Base-by-base conservation (phyloP, 2,329 filamentous ascomycete genomes). In the Coniella lustricola region DNA sequence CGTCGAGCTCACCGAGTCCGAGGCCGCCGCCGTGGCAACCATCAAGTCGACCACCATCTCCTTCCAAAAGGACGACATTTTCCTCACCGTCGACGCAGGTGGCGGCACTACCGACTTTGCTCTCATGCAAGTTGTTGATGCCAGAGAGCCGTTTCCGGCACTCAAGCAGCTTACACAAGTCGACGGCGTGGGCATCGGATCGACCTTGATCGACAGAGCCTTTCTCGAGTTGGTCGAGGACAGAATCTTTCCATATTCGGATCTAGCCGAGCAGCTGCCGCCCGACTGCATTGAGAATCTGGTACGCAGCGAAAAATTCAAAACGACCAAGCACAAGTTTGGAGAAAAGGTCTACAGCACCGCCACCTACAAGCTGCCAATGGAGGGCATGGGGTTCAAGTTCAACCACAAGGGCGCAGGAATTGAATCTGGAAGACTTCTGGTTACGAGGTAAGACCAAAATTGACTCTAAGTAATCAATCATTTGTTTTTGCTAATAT, bases 51-150 rank as follows among this genome's bases (percentile, higher is more conserved):
- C 66, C 12, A 58, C 68, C 4, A 56, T 73, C 22, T 54, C 46
- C 21, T 71, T 73, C 47, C 48, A 57, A 7, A 49, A 57, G 16
- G 68, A 64, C 20, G 66, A 65, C 34, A 59, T 73, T 8, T 72
- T 74, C 44, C 53, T 74, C 3, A 66, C 67, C 0, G 65, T 73
- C 8, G 70, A 73, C 20, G 70, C 71, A 0, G 71, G 71, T 0
- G 71, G 70, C 3, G 71, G 71, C 2, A 74, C 71, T 0, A 73
- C 70, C 1, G 71, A 74, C 50, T 60, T 72, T 7, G 67, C 70
- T 1, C 56, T 73, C 13, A 71, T 72, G 63, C 62, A 69, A 17
- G 63, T 70, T n/a, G 17, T 67, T 55, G 43, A 61, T 31, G 54
- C 56, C 7, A 52, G 54, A 22, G 54, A 59, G 17, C 60, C 60